Evolutionary conservation across 2,329 filamentous ascomycete genomes (phyloP).

Genomic region (Diaporthe citrichinensis): DNA sequence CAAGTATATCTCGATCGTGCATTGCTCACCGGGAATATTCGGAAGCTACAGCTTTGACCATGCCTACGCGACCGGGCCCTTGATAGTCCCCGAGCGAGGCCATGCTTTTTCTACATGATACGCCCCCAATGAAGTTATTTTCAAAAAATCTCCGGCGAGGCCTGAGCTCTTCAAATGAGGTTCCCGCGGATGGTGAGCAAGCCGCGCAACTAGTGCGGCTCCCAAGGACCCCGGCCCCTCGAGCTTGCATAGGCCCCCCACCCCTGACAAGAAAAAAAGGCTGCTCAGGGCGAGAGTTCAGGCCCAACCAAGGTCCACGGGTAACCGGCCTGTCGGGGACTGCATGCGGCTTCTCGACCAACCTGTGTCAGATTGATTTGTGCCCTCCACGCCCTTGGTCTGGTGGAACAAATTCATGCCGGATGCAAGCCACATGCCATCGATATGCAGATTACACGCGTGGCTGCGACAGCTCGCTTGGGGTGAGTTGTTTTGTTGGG

Average conservation of each 20-base stretch:
- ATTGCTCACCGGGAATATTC: neutral
- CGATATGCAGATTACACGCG: neutral
- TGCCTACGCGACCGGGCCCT: neutral
- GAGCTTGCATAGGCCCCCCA: conserved; percentile 11
- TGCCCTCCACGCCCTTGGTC: neutral
- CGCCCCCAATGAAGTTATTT: neutral
- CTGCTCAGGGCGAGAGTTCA: neutral
- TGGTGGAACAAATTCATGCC: conserved; percentile 27
- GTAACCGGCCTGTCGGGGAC: conserved; percentile 31
- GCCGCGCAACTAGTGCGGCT: conserved; percentile 25
- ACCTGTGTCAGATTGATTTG: conserved; percentile 25
- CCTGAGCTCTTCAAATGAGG: neutral
- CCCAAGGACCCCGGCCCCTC: conserved; percentile 8
- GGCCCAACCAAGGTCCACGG: conserved; percentile 23
- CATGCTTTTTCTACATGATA: neutral
- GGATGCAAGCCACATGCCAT: conserved; percentile 29
- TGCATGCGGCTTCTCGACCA: conserved; percentile 11
- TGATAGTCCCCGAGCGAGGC: neutral
- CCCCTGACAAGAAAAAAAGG: conserved; percentile 1
- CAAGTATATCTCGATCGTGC: neutral
- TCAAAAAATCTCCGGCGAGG: neutral
- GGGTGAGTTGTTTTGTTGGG: neutral
- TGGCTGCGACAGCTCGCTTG: conserved; percentile 25
- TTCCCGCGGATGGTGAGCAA: neutral
- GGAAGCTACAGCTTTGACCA: neutral